Base-by-base conservation (phyloP, 2,329 filamentous ascomycete species). In the Biscogniauxia sp. region DNA sequence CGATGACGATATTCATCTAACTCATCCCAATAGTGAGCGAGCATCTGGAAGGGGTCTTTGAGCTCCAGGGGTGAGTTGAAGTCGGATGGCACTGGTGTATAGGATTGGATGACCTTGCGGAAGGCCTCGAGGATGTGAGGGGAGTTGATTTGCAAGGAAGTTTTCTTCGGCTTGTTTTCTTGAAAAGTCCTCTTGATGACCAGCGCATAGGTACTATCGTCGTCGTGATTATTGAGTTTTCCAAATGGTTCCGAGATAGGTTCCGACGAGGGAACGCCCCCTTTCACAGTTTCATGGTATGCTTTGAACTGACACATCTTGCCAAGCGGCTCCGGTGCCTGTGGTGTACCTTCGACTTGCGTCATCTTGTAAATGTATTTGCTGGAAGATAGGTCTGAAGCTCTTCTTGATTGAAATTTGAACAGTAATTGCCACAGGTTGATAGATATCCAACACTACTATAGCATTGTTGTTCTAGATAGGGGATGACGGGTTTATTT, bases 11-110 rank as follows among this genome's bases (percentile, higher is more conserved):
- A 69, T 20, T 62, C 59, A 2, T 72, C 59, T 4, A 74, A 57
- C 17, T 67, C 68, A 6, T 71, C 61, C 69, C 70, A 72, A 53
- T 72, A 67, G 45, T 73, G 69, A 5, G 61, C 60, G 7, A 72
- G 63, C 67, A 73, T 72, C 55, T 62, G 57, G 52, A 70, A 73
- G 1, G 71, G 71, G 2, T 41, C 55, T 1, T 65, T 54, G 0
- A 73, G 58, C 25, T 63, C 64, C 7, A 73, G 25, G 1, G 70
- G 60, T 8, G 66, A 67, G 4, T 52, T 66, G 56, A 72, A 72
- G 58, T 71, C 69, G 0, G 70, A 69, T 1, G 69, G 61, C 8
- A 72, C 66, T 13, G 65, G 54, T 0, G 66, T 55, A 26, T 73
- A 70, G 1, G 64, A 64, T 7, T 62, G 55, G 52, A 72, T 54